These are phyloP conservation scores for Bryoerythrophyllum caledonicum DNA, from an alignment of 225 moss, liverwort and hornwort genomes.

Conservation along the genomic window DNA sequence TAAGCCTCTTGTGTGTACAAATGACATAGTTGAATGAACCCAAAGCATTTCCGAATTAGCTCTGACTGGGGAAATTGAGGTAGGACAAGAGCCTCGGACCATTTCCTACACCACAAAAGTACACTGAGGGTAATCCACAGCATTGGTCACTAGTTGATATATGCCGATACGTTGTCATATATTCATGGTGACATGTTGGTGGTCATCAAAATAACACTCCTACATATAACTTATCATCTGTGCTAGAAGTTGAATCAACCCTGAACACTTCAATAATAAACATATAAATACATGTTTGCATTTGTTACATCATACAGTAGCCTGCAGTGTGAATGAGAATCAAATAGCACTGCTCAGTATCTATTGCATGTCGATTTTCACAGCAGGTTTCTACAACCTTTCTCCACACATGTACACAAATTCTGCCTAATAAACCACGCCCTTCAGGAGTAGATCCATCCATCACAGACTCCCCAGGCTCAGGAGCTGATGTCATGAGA, in stretches of 20 bases:
- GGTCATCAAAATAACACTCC: too few relatives aligned
- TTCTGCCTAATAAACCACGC: background rate
- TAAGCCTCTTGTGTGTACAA: background rate
- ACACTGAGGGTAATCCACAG: too few relatives aligned
- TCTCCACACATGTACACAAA: background rate
- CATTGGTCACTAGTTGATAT: too few relatives aligned
- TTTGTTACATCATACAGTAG: background rate
- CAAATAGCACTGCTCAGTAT: background rate
- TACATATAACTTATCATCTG: too few relatives aligned
- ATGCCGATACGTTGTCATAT: too few relatives aligned
- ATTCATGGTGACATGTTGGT: too few relatives aligned
- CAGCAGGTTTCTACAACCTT: background rate
- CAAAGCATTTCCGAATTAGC: too few relatives aligned
- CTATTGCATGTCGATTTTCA: background rate
- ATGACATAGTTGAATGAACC: background rate
- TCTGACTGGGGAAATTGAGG: too few relatives aligned
- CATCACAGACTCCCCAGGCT: background rate
- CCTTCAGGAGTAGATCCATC: background rate
- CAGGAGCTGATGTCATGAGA: background rate
- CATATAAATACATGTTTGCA: background rate
- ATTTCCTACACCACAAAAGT: background rate
- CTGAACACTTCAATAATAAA: too few relatives aligned
- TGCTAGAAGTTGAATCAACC: background rate
- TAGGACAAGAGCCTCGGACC: background rate
- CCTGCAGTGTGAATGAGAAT: background rate